Evolutionary conservation across 2,329 filamentous ascomycete species (phyloP).

Genomic region (Phymatotrichopsis omnivora): DNA sequence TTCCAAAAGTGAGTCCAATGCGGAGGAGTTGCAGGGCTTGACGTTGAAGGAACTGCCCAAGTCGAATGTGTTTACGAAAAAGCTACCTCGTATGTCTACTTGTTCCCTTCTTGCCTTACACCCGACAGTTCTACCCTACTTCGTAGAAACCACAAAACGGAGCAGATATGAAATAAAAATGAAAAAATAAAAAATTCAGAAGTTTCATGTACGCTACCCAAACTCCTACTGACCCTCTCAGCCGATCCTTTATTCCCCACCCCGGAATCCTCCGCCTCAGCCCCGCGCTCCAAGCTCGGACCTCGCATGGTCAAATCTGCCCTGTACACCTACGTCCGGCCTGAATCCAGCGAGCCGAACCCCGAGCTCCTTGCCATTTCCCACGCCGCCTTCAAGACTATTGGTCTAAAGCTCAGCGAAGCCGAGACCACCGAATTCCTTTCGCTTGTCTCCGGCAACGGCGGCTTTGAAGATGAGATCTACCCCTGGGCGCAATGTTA

Average conservation of each 20-base stretch:
- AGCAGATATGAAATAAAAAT: no score
- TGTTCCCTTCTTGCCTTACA: neutral
- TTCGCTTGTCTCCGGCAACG: conserved; percentile 69
- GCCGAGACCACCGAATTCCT: conserved; percentile 63
- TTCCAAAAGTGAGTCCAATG: no score
- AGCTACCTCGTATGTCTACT: conserved; percentile 32
- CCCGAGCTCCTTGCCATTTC: conserved; percentile 77
- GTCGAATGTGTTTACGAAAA: conserved; percentile 53
- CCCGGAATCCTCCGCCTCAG: conserved; percentile 68
- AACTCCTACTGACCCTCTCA: conserved; percentile 60
- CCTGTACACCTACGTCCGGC: conserved; percentile 82
- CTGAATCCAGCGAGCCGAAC: conserved; percentile 53
- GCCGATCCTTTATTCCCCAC: conserved; percentile 70
- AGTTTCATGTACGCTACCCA: no score
- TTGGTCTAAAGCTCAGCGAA: conserved; percentile 64
- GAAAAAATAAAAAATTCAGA: no score
- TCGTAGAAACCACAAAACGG: no score
- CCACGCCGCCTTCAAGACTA: conserved; percentile 62
- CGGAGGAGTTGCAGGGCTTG: no score
- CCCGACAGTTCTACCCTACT: no score
- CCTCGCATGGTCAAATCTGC: conserved; percentile 79
- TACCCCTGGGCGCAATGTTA: conserved; percentile 99
- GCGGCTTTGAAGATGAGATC: conserved; percentile 62
- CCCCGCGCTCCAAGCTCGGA: conserved; percentile 62
- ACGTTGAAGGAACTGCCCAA: conserved; percentile 48